Percentiles rank a stretch among this genome's conserved stretches.
Conservation (phyloP, 2,329 filamentous ascomycete genomes). For the Exophiala bonariae region DNA sequence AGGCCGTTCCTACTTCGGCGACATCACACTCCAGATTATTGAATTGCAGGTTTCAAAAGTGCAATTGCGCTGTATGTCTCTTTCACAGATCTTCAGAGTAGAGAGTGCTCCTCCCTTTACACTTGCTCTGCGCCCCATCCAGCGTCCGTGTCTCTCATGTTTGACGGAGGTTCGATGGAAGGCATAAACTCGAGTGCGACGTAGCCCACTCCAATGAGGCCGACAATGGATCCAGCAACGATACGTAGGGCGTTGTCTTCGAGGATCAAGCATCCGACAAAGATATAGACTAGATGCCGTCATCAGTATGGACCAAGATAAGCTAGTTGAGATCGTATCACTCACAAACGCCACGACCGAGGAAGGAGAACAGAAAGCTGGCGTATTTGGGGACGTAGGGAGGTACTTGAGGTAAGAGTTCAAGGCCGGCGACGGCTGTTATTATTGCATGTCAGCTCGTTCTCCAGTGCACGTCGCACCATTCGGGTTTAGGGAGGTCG, state of each 20-base stretch:
- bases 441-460: slow-evolving; percentile 7
- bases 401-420: slow-evolving; percentile 82
- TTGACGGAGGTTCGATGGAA: slow-evolving; percentile 75
- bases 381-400: slow-evolving; percentile 91
- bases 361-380: slow-evolving; percentile 96
- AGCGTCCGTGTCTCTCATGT: slow-evolving; percentile 76
- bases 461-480: neutral
- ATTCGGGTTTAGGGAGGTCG: slow-evolving; percentile 31
- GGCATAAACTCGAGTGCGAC: slow-evolving; percentile 72
- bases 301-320: slow-evolving; percentile 5
- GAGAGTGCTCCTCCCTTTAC: slow-evolving; percentile 46
- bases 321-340: slow-evolving; percentile 30
- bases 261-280: slow-evolving; percentile 83
- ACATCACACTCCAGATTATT: no score
- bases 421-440: slow-evolving; percentile 69
- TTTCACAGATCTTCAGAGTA: no score
- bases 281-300: slow-evolving; percentile 77
- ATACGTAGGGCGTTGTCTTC: slow-evolving; percentile 66
- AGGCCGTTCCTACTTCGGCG: no score
- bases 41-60: no score
- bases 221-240: slow-evolving; percentile 76
- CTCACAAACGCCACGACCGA: slow-evolving; percentile 92
- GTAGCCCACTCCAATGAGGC: slow-evolving; percentile 76
- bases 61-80: no score
- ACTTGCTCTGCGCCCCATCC: slow-evolving; percentile 79